Percentiles rank a stretch among this genome's conserved stretches.
Evolutionary conservation across 2,329 filamentous ascomycete genomes (phyloP).

Genomic region (Ophiostoma himal-ulmi): DNA sequence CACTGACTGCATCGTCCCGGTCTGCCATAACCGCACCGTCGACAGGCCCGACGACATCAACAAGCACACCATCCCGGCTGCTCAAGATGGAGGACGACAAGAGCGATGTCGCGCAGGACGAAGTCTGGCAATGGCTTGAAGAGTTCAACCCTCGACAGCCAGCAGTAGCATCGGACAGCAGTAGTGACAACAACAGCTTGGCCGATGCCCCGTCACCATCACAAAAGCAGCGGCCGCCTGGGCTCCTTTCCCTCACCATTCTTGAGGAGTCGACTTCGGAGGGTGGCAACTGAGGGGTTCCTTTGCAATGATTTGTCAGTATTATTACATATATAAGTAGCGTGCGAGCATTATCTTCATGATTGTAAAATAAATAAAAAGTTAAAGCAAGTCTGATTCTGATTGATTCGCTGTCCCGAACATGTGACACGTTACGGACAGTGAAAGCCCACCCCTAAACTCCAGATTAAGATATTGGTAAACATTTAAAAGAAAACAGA

Average conservation of each 20-base stretch:
- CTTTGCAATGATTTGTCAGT: neutral
- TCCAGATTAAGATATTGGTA: neutral
- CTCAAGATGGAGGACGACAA: slow-evolving; percentile 14
- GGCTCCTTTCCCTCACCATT: slow-evolving; percentile 22
- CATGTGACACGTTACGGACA: neutral
- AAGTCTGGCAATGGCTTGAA: slow-evolving; percentile 27
- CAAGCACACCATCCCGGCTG: neutral
- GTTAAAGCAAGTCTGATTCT: neutral
- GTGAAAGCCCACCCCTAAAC: neutral
- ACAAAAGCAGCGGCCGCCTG: slow-evolving; percentile 9
- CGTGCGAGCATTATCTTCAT: neutral
- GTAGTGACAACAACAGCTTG: neutral
- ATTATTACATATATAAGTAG: neutral
- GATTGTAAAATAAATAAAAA: neutral
- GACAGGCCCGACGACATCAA: neutral
- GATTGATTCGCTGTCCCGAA: neutral
- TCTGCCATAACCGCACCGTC: neutral
- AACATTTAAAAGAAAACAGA: neutral
- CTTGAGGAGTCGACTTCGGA: slow-evolving; percentile 25
- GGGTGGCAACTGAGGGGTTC: neutral
- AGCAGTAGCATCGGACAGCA: neutral
- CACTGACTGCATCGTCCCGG: neutral
- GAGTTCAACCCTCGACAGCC: slow-evolving; percentile 23
- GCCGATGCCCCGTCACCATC: too few relatives aligned
- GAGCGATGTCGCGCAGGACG: slow-evolving; percentile 17